These are phyloP conservation scores for Taiozyma onychis DNA, from an alignment of 1,139 yeast species.

Conservation along the genomic window DNA sequence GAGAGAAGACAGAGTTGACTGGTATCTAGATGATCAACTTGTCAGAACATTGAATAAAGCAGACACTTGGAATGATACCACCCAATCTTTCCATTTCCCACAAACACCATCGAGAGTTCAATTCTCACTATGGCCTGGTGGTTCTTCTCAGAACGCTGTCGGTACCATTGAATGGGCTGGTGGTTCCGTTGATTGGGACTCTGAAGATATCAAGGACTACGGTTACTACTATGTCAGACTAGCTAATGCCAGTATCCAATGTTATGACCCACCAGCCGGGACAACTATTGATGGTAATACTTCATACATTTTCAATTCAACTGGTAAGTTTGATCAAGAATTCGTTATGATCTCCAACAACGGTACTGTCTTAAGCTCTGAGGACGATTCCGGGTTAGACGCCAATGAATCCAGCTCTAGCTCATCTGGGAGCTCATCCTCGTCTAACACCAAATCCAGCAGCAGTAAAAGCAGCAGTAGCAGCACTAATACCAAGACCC, in stretches of 20 bases:
- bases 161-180: conserved; percentile 97
- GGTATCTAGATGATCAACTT: conserved; percentile 69
- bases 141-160: conserved; percentile 46
- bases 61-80: conserved; percentile 66
- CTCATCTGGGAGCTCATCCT: neutral
- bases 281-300: conserved; percentile 40
- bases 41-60: conserved; percentile 62
- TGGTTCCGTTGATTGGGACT: conserved; percentile 79
- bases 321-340: conserved; percentile 33
- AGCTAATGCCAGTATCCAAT: conserved; percentile 51
- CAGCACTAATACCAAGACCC: no score
- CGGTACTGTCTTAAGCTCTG: conserved; percentile 51
- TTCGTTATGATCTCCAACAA: conserved; percentile 56
- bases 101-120: conserved; percentile 88
- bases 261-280: conserved; percentile 65
- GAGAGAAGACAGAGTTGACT: conserved; percentile 63
- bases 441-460: conserved; percentile 13
- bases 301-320: conserved; percentile 53
- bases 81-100: conserved; percentile 61
- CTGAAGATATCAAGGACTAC: conserved; percentile 60
- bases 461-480: conserved; percentile 7
- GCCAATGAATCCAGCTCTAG: conserved; percentile 31
- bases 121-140: conserved; percentile 92
- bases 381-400: conserved; percentile 61
- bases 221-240: conserved; percentile 76